Percentiles rank a stretch among this genome's conserved stretches.
phyloP scores from a whole-genome alignment of 345 rosid species.

The Lumnitzera littorea region DNA sequence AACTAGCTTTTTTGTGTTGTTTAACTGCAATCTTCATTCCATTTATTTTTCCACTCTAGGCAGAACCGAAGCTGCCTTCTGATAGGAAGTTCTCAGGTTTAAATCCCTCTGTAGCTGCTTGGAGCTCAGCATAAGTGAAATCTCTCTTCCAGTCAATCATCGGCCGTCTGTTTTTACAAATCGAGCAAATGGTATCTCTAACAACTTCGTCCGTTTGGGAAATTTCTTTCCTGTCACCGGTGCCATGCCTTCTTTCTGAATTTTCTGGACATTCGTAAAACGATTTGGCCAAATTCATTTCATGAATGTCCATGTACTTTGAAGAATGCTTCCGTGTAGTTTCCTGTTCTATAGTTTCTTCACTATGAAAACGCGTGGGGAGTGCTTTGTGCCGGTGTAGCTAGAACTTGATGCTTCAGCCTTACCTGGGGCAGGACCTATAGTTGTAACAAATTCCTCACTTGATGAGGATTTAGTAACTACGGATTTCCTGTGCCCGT shows the following conservation, averaged over 20 bases:
- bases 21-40: constrained; percentile 51
- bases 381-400: constrained; percentile 13
- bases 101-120: constrained; percentile 53
- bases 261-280: constrained; percentile 17
- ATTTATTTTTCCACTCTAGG: constrained; percentile 37
- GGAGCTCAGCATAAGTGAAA: constrained; percentile 49
- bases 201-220: constrained; percentile 23
- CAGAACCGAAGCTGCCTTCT: constrained; percentile 67
- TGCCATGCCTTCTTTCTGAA: constrained; percentile 9
- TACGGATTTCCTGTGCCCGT: constrained; percentile 7
- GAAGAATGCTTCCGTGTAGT: constrained; percentile 19
- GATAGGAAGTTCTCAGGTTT: constrained; percentile 31
- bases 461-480: constrained; percentile 17
- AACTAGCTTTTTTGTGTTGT: constrained; percentile 43
- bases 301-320: constrained; percentile 5
- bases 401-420: constrained; percentile 19
- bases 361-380: constrained; percentile 12
- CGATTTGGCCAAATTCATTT: constrained; percentile 5
- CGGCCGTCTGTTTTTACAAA: constrained; percentile 48
- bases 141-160: constrained; percentile 41
- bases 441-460: constrained; percentile 9
- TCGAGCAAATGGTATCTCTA: constrained; percentile 33
- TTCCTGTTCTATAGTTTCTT: constrained; percentile 21
- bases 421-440: constrained; percentile 12
- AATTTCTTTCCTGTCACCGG: constrained; percentile 20